These are phyloP conservation scores for Ustilago curta DNA, from an alignment of 1,284 basidiomycete genomes.

Conservation along the genomic window DNA sequence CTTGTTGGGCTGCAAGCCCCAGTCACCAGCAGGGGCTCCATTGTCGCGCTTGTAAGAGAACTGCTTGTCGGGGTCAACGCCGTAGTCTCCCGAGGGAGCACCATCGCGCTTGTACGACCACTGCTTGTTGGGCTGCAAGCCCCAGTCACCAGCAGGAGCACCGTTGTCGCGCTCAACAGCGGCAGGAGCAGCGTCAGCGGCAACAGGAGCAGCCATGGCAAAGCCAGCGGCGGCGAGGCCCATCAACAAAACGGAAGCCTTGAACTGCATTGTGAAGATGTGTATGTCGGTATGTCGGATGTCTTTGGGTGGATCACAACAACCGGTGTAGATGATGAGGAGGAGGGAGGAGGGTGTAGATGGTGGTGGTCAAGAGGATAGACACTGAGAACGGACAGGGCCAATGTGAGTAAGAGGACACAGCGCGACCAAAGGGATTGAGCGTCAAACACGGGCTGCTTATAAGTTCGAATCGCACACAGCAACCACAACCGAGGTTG, in stretches of 20 bases:
- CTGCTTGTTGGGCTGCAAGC: conserved; percentile 12
- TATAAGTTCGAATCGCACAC: conserved; percentile 1
- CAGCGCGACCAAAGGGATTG: background rate
- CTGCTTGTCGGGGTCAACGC: conserved; percentile 11
- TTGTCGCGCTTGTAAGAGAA: conserved; percentile 24
- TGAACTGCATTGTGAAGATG: conserved; percentile 34
- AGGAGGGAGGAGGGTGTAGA: background rate
- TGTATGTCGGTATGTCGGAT: background rate
- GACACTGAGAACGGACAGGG: background rate
- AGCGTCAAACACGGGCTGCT: background rate
- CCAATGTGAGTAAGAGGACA: conserved; percentile 4
- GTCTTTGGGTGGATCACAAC: background rate
- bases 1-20: conserved; percentile 4
- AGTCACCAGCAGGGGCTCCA: conserved; percentile 31
- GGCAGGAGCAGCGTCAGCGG: conserved; percentile 13
- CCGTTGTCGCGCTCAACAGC: conserved; percentile 38
- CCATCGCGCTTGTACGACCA: conserved; percentile 27
- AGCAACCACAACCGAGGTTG: background rate
- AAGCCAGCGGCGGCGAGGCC: conserved; percentile 36
- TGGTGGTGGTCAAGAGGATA: conserved; percentile 15
- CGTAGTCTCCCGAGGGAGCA: conserved; percentile 25
- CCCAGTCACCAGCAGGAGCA: conserved; percentile 19
- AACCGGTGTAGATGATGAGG: background rate
- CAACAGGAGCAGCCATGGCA: conserved; percentile 32
- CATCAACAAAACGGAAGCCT: conserved; percentile 38